A percentile compares a stretch with the other conserved stretches of the same genome.
phyloP scores from a whole-genome alignment of 371 early-diverging fungal species.

The Nosema muscidifuracis region DNA sequence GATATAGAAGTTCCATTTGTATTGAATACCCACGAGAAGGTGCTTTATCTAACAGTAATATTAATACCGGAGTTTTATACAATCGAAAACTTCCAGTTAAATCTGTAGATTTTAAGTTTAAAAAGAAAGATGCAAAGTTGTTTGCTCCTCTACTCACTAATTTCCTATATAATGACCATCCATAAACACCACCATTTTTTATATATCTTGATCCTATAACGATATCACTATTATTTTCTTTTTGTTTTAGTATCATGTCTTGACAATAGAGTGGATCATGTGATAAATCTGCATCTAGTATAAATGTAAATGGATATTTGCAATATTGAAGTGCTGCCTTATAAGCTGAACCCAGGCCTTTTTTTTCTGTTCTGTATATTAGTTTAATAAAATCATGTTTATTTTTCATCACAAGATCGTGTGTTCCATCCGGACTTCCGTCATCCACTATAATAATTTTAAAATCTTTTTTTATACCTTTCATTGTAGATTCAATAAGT shows the following conservation, averaged over 20 bases:
- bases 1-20: slow-evolving; percentile 98
- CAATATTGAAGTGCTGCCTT: slow-evolving; percentile 83
- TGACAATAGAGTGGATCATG: slow-evolving; percentile 94
- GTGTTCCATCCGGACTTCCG: slow-evolving; percentile 91
- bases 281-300: slow-evolving; percentile 97
- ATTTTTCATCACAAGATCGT: slow-evolving; percentile 74
- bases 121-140: slow-evolving; percentile 78
- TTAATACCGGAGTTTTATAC: slow-evolving; percentile 81
- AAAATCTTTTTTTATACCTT: slow-evolving; percentile 71
- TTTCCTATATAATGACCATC: slow-evolving; percentile 91
- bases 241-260: slow-evolving; percentile 67
- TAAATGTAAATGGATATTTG: slow-evolving; percentile 82
- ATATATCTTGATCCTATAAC: slow-evolving; percentile 80
- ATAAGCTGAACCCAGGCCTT: slow-evolving; percentile 92
- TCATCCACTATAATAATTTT: slow-evolving; percentile 96
- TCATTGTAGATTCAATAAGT: slow-evolving; percentile 76
- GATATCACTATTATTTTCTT: slow-evolving; percentile 74
- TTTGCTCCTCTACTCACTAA: slow-evolving; percentile 91
- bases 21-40: slow-evolving; percentile 91
- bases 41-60: slow-evolving; percentile 72
- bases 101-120: slow-evolving; percentile 78
- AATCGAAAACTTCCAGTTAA: slow-evolving; percentile 89
- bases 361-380: slow-evolving; percentile 84
- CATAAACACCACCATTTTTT: slow-evolving; percentile 80
- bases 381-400: slow-evolving; percentile 67